Base-by-base conservation (phyloP, 768 basidiomycete species). In the Serendipita sp. region DNA sequence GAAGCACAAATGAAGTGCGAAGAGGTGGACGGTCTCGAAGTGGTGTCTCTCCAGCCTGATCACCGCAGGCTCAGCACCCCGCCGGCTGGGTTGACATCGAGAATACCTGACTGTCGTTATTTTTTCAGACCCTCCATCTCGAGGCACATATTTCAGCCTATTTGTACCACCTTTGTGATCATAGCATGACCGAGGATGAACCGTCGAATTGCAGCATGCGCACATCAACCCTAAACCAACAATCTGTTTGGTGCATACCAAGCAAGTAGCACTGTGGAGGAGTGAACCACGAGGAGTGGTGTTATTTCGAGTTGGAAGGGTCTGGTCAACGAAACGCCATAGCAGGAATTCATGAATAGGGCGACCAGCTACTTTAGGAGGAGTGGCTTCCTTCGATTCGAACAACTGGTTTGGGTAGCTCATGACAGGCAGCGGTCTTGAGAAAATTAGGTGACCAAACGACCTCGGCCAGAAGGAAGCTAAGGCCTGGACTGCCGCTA, bases 131-230 rank as follows among this genome's bases (percentile, higher is more conserved):
- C 77, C 73, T 34, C 72, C 67, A 68, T 83, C 82, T 11, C 58
- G 35, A 41, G 24, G n/a, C 30, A 28, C 7, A 35, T 56, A 56
- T 8, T 56, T 65, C 51, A 79, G 3, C 79, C 71, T 65, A 83
- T 32, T 72, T 65, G 80, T 84, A 30, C 86, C 88, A 58, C 81
- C 80, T 3, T 83, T 81, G 66, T 83, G 78, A 68, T 88, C 83
- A 69, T 89, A 90, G 74, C 90, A 93, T 67, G 85, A 83, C 65
- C 56, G 30, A 38, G 89, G 82, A 72, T 93, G 90, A 4, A 88
- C 81, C 1, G 78, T 74, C 66, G 83, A 86, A 71, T 80, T 76
- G 73, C 89, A 90, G 58, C 85, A 78, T 0, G 85, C 79, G 70
- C 89, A 92, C 10, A 84, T 72, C 3, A 93, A 74, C 3, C 84